A percentile compares a stretch with the other conserved stretches of the same genome.
phyloP scores from a whole-genome alignment of 202 grass and related monocot genomes.

The Hordeum pubiflorum region DNA sequence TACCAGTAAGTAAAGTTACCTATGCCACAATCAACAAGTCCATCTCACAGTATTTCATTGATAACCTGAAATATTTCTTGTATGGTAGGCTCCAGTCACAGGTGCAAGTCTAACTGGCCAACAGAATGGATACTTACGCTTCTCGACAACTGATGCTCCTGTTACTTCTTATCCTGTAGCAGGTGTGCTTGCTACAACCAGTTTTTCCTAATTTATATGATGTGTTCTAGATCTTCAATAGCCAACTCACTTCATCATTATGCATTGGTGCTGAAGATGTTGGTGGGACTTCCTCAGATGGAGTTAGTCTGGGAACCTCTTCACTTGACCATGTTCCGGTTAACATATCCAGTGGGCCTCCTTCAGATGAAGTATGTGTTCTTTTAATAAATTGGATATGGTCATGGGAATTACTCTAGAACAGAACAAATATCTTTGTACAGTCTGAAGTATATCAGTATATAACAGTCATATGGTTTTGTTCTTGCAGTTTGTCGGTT shows the following conservation, averaged over 20 bases:
- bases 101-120: not conserved
- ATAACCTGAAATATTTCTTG: not conserved
- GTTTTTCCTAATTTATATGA: too few relatives aligned
- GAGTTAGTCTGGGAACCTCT: not conserved
- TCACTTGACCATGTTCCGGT: not conserved
- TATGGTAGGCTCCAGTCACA: not conserved
- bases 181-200: not conserved
- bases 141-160: not conserved
- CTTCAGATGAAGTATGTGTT: too few relatives aligned
- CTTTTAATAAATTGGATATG: not conserved
- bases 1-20: not conserved
- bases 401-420: not conserved
- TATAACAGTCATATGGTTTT: not conserved
- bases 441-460: not conserved
- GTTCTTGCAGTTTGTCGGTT: not conserved
- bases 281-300: too few relatives aligned
- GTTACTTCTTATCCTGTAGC: not conserved
- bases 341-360: not conserved
- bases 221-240: too few relatives aligned
- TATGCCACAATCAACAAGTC: too few relatives aligned
- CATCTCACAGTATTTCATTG: not conserved
- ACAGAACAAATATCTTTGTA: not conserved
- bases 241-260: too few relatives aligned
- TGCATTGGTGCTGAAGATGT: too few relatives aligned
- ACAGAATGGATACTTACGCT: not conserved